Percentiles rank a stretch among this genome's conserved stretches.
Conservation (phyloP, 345 rosid genomes). For the Nasturtium officinale region DNA sequence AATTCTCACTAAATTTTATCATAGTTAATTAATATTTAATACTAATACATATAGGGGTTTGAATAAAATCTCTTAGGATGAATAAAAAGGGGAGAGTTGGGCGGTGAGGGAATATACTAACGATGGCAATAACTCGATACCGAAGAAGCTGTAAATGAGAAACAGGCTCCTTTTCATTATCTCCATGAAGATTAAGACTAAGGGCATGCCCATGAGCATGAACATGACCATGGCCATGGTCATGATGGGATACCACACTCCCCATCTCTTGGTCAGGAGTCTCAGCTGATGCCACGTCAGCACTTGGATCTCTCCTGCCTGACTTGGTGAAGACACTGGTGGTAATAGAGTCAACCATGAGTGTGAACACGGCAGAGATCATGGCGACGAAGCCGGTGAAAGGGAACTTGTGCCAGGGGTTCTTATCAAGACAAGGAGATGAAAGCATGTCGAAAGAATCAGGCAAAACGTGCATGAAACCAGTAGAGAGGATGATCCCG, state of each 20-base stretch:
- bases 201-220: too few relatives aligned
- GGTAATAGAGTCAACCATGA: slow-evolving; percentile 35
- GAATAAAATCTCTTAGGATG: too few relatives aligned
- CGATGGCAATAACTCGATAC: too few relatives aligned
- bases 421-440: slow-evolving; percentile 48
- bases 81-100: too few relatives aligned
- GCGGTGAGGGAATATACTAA: too few relatives aligned
- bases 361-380: slow-evolving; percentile 41
- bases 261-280: slow-evolving; percentile 41
- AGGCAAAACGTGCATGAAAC: slow-evolving; percentile 43
- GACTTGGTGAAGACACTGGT: slow-evolving; percentile 46
- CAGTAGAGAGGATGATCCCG: too few relatives aligned
- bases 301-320: neutral
- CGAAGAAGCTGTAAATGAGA: too few relatives aligned
- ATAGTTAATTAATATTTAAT: too few relatives aligned
- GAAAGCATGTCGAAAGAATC: slow-evolving; percentile 54
- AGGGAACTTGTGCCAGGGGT: slow-evolving; percentile 56
- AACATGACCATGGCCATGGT: slow-evolving; percentile 42
- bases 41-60: too few relatives aligned
- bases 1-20: too few relatives aligned
- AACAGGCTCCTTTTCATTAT: too few relatives aligned
- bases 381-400: slow-evolving; percentile 57
- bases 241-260: neutral
- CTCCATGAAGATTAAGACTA: too few relatives aligned
- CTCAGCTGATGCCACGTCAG: slow-evolving; percentile 23